These are phyloP conservation scores for Rhinocladiella similis DNA, from an alignment of 2,329 filamentous ascomycete species.

Conservation along the genomic window DNA sequence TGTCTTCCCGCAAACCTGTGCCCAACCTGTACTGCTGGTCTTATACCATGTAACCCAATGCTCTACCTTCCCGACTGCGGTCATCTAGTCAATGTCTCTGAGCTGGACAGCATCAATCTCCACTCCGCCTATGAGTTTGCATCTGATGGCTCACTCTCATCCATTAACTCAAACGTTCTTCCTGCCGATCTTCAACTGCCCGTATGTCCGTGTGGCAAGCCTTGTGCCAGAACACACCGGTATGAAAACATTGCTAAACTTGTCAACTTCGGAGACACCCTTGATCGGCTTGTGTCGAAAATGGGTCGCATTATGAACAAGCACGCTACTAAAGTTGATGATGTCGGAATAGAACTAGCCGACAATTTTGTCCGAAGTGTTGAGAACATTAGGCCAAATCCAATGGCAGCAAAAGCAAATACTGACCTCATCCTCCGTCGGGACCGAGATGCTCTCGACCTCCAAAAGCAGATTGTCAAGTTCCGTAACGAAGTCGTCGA, in stretches of 20 bases:
- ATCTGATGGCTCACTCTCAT: conserved; percentile 1
- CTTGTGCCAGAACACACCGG: conserved; percentile 16
- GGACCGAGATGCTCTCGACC: conserved; percentile 22
- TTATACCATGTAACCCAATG: neutral
- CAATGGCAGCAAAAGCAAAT: conserved; percentile 29
- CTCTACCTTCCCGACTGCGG: conserved; percentile 21
- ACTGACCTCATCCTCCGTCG: conserved; percentile 26
- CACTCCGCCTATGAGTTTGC: conserved; percentile 4
- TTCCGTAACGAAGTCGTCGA: conserved; percentile 26
- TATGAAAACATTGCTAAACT: conserved; percentile 27
- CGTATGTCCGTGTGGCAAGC: conserved; percentile 26
- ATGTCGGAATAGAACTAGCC: conserved; percentile 17
- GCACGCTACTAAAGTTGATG: conserved; percentile 22
- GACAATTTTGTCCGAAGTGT: conserved; percentile 24
- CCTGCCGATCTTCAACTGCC: conserved; percentile 7
- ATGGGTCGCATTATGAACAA: conserved; percentile 25
- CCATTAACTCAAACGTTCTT: neutral
- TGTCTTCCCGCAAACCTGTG: conserved; percentile 18
- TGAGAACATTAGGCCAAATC: conserved; percentile 28
- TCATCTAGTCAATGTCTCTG: conserved; percentile 17
- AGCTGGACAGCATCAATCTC: conserved; percentile 22
- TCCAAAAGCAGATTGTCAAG: conserved; percentile 24
- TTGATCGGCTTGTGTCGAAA: conserved; percentile 29
- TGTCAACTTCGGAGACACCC: conserved; percentile 10
- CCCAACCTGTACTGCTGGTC: conserved; percentile 13